A percentile compares a stretch with the other conserved stretches of the same genome.
phyloP scores from a whole-genome alignment of 106 monocot species.

The Dendrobium chrysotoxum region DNA sequence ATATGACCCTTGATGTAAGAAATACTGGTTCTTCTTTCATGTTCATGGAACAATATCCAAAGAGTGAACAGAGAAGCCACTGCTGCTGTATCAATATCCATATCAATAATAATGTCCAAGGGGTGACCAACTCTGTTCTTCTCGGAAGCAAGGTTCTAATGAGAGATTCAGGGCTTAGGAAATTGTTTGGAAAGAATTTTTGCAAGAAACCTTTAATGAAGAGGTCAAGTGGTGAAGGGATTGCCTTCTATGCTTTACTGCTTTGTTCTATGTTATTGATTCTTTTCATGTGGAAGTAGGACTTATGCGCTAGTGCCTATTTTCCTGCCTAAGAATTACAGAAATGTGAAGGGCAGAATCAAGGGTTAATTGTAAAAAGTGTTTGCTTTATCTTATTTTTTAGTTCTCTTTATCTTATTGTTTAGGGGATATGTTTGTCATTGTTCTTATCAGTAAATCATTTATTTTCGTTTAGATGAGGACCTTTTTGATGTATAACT shows the following conservation, averaged over 20 bases:
- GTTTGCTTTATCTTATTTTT: too few relatives aligned
- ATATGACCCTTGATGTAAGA: conserved; percentile 9
- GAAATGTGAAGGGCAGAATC: not conserved
- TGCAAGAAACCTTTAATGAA: not conserved
- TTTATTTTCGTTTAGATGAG: too few relatives aligned
- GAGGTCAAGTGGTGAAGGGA: not conserved
- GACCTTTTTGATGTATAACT: too few relatives aligned
- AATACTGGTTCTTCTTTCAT: conserved; percentile 31
- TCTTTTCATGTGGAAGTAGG: not conserved
- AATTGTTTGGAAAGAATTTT: not conserved
- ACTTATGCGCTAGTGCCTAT: too few relatives aligned
- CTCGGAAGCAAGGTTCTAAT: conserved; percentile 50
- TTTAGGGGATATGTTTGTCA: too few relatives aligned
- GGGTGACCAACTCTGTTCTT: conserved; percentile 55
- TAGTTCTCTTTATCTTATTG: too few relatives aligned
- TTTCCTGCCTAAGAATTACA: not conserved
- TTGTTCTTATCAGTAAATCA: too few relatives aligned
- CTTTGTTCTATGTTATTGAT: not conserved
- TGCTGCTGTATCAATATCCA: conserved; percentile 50
- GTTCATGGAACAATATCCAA: conserved; percentile 2
- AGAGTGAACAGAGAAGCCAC: not conserved
- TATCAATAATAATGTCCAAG: conserved; percentile 78
- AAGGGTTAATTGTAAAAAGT: not conserved
- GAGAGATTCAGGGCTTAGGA: conserved; percentile 43
- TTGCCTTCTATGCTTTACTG: not conserved